Conservation (phyloP, 306 rosid species). For the Prunus mongolica region DNA sequence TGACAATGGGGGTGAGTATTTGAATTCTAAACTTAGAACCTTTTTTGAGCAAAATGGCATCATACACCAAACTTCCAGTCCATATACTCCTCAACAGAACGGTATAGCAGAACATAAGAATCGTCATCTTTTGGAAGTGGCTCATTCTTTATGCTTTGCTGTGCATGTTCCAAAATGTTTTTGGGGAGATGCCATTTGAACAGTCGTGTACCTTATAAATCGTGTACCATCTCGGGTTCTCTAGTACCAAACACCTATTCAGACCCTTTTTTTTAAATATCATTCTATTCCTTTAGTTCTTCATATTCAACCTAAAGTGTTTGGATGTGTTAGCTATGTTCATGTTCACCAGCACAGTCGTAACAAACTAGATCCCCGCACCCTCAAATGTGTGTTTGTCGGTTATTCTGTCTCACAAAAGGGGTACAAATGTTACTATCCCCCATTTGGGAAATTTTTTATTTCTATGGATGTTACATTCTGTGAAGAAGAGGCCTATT, state of each 20-base stretch:
- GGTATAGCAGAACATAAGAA: neutral
- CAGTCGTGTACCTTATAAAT: neutral
- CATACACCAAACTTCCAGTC: neutral
- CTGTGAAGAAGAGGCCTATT: neutral
- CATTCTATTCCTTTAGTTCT: neutral
- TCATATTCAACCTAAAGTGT: neutral
- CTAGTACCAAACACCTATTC: neutral
- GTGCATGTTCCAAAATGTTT: neutral
- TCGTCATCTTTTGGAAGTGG: neutral
- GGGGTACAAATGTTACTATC: neutral
- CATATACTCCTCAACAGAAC: neutral
- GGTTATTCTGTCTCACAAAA: neutral
- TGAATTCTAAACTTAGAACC: no score
- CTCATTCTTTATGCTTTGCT: neutral
- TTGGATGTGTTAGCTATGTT: neutral
- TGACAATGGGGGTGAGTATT: no score
- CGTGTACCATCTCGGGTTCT: neutral
- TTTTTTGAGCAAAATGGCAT: no score
- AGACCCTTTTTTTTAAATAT: neutral
- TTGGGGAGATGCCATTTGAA: neutral
- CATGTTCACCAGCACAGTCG: neutral
- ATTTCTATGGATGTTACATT: neutral
- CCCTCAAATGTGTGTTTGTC: slow-evolving; percentile 3
- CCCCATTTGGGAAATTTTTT: neutral
- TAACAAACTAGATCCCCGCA: neutral